Conservation (phyloP, 2,329 filamentous ascomycete species). For the Aspergillus sp. region DNA sequence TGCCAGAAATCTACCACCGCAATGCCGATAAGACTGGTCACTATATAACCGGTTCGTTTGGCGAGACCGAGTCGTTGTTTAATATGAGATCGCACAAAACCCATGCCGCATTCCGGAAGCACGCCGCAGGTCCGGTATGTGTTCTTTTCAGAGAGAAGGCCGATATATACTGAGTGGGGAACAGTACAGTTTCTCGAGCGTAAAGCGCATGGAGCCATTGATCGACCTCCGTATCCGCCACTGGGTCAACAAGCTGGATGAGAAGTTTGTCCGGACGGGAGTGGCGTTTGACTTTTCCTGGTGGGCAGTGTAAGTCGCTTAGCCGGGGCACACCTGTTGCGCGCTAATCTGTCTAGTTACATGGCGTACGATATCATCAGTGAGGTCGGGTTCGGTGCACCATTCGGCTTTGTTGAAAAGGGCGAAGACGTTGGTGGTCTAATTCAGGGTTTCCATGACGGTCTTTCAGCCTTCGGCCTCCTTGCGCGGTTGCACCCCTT, state of each 20-base stretch:
- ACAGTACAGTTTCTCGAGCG: constrained; percentile 59
- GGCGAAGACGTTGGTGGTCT: constrained; percentile 58
- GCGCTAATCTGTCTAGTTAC: constrained; percentile 37
- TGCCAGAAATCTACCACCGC: constrained; percentile 61
- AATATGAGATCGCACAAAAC: constrained; percentile 59
- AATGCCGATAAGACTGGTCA: constrained; percentile 62
- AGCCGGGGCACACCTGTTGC: too few relatives aligned
- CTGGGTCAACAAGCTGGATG: constrained; percentile 57
- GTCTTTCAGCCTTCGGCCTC: constrained; percentile 56
- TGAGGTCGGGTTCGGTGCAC: constrained; percentile 60
- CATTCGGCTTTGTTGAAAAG: constrained; percentile 60
- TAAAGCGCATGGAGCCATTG: constrained; percentile 63
- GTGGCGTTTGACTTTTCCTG: constrained; percentile 59
- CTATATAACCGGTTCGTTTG: constrained; percentile 64
- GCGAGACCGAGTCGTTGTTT: constrained; percentile 60
- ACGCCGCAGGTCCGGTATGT: constrained; percentile 55
- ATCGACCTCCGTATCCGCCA: constrained; percentile 56
- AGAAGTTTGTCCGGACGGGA: constrained; percentile 51
- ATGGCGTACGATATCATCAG: constrained; percentile 64
- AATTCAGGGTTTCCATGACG: constrained; percentile 60
- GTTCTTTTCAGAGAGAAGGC: background rate
- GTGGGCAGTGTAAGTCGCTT: constrained; percentile 53
- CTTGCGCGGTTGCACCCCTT: constrained; percentile 59
- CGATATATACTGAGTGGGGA: constrained; percentile 9
- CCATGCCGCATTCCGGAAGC: constrained; percentile 59